A percentile compares a stretch with the other conserved stretches of the same genome.
phyloP scores from a whole-genome alignment of 306 rosid species.

The Corylus americana region DNA sequence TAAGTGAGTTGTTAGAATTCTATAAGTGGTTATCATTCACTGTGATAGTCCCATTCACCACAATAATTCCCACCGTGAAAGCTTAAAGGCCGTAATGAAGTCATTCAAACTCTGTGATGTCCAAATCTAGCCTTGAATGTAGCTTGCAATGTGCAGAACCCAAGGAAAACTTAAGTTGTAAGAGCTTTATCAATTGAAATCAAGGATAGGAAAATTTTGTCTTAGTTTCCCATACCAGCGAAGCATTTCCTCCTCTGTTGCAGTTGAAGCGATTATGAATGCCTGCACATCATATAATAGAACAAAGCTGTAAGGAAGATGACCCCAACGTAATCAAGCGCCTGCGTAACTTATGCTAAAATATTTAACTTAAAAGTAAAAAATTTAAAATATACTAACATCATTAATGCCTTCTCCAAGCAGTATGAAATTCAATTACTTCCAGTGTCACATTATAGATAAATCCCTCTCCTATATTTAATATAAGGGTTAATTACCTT shows the following conservation, averaged over 20 bases:
- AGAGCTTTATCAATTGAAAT: neutral
- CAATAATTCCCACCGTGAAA: neutral
- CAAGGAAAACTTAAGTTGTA: neutral
- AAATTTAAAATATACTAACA: too few relatives aligned
- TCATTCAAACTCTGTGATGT: neutral
- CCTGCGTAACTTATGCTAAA: neutral
- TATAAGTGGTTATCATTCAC: neutral
- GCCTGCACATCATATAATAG: conserved; percentile 55
- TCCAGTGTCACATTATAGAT: neutral
- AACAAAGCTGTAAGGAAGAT: conserved; percentile 24
- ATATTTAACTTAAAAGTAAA: neutral
- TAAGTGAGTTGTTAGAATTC: neutral
- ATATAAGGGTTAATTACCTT: too few relatives aligned
- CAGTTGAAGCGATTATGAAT: conserved; percentile 96
- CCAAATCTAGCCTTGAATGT: neutral
- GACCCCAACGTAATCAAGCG: neutral
- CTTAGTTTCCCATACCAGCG: conserved; percentile 53
- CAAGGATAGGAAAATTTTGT: neutral
- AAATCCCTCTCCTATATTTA: neutral
- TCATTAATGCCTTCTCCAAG: neutral
- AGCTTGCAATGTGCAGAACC: neutral
- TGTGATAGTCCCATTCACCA: neutral
- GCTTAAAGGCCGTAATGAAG: neutral
- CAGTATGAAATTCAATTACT: neutral
- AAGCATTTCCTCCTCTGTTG: conserved; percentile 95